Base-by-base conservation (phyloP, 139 green algal genomes). In the Picochlorum sp. region DNA sequence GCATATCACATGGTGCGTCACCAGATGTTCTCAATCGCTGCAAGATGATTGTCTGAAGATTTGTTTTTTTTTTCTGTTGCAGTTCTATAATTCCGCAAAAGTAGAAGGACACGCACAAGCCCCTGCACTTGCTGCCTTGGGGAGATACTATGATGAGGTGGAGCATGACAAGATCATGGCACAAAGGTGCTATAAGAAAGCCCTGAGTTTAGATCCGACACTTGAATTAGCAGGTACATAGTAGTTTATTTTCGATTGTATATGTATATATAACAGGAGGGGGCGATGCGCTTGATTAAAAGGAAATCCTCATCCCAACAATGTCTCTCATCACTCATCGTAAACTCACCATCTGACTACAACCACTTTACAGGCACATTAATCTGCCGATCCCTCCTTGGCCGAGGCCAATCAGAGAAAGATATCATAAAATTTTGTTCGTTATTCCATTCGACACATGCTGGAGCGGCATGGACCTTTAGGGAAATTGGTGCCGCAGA, bases 201-300 rank as follows among this genome's bases (percentile, higher is more conserved):
- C 72, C 1, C 72, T 95, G 68, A 72, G 74, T 6, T 73, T 94
- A 13, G 82, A 94, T 69, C 81, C 83, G 0, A 49, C 24, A 10
- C 69, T 87, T 52, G 76, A 83, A 41, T 50, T 61, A 20, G 73
- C 61, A 67, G 71, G 77, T 84, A 64, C 4, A 54, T 54, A 26
- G 47, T 54, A 54, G 47, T 26, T 26, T 20, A 54, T 0, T 26
- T 54, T 54, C n/a, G 47, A 54, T 54, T 7, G 15, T 21, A 54
- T 13, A 54, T 20, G n/a, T 26, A 51, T 15, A 18, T 20, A 51
- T 15, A n/a, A 21, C 16, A 54, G 47, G 47, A 54, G 47, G 18
- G 6, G 47, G 7, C 5, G 16, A 26, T 21, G n/a, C n/a, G 10
- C n/a, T 54, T 54, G 47, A 21, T 54, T 20, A 54, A 13, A 54